Percentiles rank a stretch among this genome's conserved stretches.
Conservation (phyloP, 2,329 filamentous ascomycete genomes). For the Thermothelomyces thermophilus region DNA sequence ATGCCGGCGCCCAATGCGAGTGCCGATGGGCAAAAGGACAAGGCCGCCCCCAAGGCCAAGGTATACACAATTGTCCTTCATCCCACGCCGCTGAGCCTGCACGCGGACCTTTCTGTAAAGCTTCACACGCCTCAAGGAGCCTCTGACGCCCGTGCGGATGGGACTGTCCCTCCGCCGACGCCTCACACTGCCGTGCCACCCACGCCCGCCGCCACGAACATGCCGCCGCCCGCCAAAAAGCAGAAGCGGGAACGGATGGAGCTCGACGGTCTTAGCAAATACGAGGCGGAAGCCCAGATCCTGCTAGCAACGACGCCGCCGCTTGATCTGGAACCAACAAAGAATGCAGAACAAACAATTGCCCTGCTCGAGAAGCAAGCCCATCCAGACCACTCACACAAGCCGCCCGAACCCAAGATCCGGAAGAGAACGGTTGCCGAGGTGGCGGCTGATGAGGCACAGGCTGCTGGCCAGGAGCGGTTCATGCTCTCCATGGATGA, state of each 20-base stretch:
- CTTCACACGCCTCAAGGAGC: conserved; percentile 58
- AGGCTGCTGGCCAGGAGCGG: conserved; percentile 80
- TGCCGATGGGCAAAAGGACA: conserved; percentile 39
- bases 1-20: conserved; percentile 47
- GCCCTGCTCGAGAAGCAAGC: conserved; percentile 63
- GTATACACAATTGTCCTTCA: conserved; percentile 76
- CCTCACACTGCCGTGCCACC: conserved; percentile 53
- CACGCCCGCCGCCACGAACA: conserved; percentile 53
- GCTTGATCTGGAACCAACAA: conserved; percentile 71
- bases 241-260: conserved; percentile 67
- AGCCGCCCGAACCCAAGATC: conserved; percentile 76
- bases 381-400: conserved; percentile 70
- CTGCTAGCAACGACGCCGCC: conserved; percentile 66
- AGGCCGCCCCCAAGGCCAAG: conserved; percentile 50
- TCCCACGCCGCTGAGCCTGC: conserved; percentile 69
- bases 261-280: conserved; percentile 65
- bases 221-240: conserved; percentile 57
- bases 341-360: conserved; percentile 61
- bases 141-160: conserved; percentile 32
- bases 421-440: conserved; percentile 92
- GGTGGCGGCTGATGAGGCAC: conserved; percentile 87
- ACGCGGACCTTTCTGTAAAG: conserved; percentile 70
- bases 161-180: conserved; percentile 59
- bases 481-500: conserved; percentile 94
- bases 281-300: conserved; percentile 70